Base-by-base conservation (phyloP, 2,329 filamentous ascomycete genomes). In the Ramichloridium luteum region DNA sequence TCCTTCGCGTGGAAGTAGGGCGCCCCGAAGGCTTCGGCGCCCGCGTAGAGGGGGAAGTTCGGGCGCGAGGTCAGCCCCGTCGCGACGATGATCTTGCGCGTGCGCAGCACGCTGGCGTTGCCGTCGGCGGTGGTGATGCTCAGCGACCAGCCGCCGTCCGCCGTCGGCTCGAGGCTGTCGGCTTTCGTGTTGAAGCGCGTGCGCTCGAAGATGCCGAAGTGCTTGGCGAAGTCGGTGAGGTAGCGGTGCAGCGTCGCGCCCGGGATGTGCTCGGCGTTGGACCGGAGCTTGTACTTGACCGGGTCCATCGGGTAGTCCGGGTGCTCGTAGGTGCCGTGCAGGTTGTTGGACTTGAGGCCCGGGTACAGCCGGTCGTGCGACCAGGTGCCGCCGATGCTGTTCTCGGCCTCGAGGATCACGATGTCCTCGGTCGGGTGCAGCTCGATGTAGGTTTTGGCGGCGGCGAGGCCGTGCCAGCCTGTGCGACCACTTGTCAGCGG, bases 321-420 rank as follows among this genome's bases (percentile, higher is more conserved):
- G 46, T 71, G 84, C 51, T 86, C 77, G 43, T 77, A 82, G 0
- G 72, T 78, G 3, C 80, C 79, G 8, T 77, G 53, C 50, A 82
- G 67, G 47, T 85, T 85, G 55, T 88, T 86, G 32, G 71, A 75
- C 46, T 74, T 79, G 29, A 88, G 64, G 1, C 72, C 74, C 0
- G 74, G 70, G 50, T 85, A 79, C 1, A 83, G 56, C 1, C 78
- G 67, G 3, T 77, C 61, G 34, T 71, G 61, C 6, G 74, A 69
- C 80, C 80, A 86, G 11, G 74, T 73, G 3, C 81, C 80, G 1
- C 80, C 81, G 4, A 76, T 25, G 36, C 45, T 32, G 36, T 38
- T 44, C 26, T 44, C 41, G 13, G 55, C 52, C 31, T 70, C 66
- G 6, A 69, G 38, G 6, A 68, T 48, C 4, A 61, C 35, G 2